Conservation (phyloP, 2,329 filamentous ascomycete genomes). For the Stagonosporopsis tanaceti region DNA sequence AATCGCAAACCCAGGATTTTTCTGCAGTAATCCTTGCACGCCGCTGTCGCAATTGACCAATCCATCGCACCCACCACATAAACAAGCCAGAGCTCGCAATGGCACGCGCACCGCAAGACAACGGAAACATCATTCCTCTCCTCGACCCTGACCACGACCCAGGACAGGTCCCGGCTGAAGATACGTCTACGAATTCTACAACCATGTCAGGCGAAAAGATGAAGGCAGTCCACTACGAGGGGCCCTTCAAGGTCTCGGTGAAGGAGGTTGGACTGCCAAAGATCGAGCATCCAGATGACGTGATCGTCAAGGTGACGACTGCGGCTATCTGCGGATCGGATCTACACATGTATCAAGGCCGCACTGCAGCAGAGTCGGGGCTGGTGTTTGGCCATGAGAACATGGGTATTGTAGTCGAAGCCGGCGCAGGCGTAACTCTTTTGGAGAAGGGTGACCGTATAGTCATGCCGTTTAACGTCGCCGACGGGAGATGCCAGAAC, state of each 20-base stretch:
- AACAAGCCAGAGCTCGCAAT: conserved; percentile 9
- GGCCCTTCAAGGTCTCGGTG: conserved; percentile 68
- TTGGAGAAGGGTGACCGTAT: conserved; percentile 70
- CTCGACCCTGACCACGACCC: conserved; percentile 26
- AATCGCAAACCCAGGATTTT: conserved; percentile 2
- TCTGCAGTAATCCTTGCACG: background rate
- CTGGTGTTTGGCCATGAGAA: conserved; percentile 71
- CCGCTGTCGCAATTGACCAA: background rate
- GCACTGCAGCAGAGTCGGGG: conserved; percentile 68
- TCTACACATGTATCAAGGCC: conserved; percentile 69
- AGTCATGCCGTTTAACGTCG: conserved; percentile 69
- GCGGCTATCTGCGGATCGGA: conserved; percentile 65
- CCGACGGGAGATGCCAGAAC: conserved; percentile 62
- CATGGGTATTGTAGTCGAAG: conserved; percentile 65
- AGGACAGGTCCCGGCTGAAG: conserved; percentile 18
- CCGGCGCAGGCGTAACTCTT: conserved; percentile 66
- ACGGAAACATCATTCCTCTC: conserved; percentile 17
- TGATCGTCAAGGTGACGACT: conserved; percentile 71
- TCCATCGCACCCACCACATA: conserved; percentile 4
- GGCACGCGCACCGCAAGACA: conserved; percentile 18
- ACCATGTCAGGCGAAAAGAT: conserved; percentile 52
- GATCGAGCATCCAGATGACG: conserved; percentile 70
- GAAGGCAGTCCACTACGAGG: conserved; percentile 71
- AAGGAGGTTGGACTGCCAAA: conserved; percentile 66
- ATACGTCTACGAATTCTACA: conserved; percentile 5